A percentile compares a stretch with the other conserved stretches of the same genome.
phyloP scores from a whole-genome alignment of 768 basidiomycete species.

The Mycena leptocephala region DNA sequence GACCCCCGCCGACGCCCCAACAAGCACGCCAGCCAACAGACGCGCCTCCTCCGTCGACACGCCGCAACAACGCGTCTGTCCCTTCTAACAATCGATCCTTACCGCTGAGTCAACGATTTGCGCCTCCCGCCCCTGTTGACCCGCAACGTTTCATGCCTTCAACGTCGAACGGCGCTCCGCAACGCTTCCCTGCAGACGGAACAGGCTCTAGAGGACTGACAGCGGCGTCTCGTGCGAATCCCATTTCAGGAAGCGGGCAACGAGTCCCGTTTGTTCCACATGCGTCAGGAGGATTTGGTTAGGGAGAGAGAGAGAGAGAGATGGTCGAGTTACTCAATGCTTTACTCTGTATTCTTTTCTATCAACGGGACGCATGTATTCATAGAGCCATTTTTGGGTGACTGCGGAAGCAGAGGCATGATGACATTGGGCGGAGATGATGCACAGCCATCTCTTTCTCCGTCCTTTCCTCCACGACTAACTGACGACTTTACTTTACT shows the following conservation, averaged over 20 bases:
- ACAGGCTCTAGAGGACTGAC: constrained; percentile 18
- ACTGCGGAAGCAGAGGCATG: background rate
- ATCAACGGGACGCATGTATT: background rate
- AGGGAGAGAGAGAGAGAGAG: constrained; percentile 18
- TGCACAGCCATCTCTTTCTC: background rate
- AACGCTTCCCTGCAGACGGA: constrained; percentile 37
- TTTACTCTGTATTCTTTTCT: constrained; percentile 9
- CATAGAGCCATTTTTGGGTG: constrained; percentile 2
- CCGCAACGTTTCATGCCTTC: constrained; percentile 30
- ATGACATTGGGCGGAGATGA: constrained; percentile 4
- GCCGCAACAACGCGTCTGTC: constrained; percentile 24
- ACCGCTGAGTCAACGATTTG: constrained; percentile 50
- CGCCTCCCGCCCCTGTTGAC: constrained; percentile 40
- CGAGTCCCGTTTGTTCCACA: constrained; percentile 68
- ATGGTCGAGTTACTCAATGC: background rate
- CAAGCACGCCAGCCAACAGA: constrained; percentile 48
- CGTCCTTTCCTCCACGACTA: constrained; percentile 2
- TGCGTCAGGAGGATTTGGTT: constrained; percentile 49
- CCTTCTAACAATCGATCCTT: constrained; percentile 46
- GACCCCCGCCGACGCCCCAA: constrained; percentile 69
- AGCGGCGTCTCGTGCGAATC: constrained; percentile 40
- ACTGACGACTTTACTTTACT: constrained; percentile 20
- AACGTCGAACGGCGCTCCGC: constrained; percentile 39
- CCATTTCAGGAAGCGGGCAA: constrained; percentile 52
- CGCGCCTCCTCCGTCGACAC: constrained; percentile 27